Base-by-base conservation (phyloP, 768 basidiomycete genomes). In the Terana coerulea region DNA sequence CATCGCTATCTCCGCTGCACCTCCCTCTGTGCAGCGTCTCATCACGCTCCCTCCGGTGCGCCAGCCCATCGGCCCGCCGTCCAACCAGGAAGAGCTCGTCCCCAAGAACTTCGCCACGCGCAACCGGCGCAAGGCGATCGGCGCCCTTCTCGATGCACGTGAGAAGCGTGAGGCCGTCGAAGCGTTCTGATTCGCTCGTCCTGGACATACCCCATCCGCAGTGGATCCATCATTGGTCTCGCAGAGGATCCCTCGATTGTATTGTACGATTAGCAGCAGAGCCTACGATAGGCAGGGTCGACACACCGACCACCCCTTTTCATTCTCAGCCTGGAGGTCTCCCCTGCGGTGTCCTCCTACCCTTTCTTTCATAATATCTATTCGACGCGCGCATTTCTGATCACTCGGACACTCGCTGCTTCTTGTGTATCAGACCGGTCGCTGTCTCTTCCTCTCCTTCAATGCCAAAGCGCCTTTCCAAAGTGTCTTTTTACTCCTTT, bases 21-120 rank as follows among this genome's bases (percentile, higher is more conserved):
- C 67, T 48, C 62, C 62, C 49, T 63, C 67, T 52, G 70, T 72
- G 58, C 68, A 70, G 62, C 77, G 71, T 67, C 63, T 84, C 69
- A 74, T 74, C 55, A 87, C 83, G 67, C 83, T 85, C 63, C n/a
- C 45, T 2, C 86, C 88, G 54, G 75, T 84, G 48, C 84, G 91
- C 68, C 91, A 93, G 74, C 91, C 91, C 61, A 81, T 84, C 52
- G 91, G 91, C 61, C 91, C 91, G 51, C 91, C 91, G 37, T 87
- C 87, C 21, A 86, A 87, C 63, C 82, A 83, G 57, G 91, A 93
- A 62, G 91, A 93, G 64, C 80, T 93, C 44, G 85, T 86, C 17
- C 86, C 88, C 37, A 86, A 88, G 77, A 93, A 93, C 67, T 93
- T 93, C 73, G 91, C 91, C 6, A 83, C 84, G 31, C 81, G 91